Conservation (phyloP, 495 filamentous ascomycete species). For the Lasiosphaeris hirsuta region DNA sequence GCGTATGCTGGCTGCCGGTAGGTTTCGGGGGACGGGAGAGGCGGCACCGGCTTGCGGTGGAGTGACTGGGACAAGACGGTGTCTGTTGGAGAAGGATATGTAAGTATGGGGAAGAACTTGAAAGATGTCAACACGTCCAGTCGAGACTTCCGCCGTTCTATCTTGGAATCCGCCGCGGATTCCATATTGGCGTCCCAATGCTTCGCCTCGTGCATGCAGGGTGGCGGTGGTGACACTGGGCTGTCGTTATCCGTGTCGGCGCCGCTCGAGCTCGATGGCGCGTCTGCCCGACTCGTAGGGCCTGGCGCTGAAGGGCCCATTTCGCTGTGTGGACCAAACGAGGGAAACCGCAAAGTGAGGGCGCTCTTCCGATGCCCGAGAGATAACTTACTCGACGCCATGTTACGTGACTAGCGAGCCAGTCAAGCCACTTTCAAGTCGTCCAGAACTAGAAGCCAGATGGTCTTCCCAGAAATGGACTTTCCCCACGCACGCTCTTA, state of each 20-base stretch:
- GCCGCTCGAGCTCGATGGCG: neutral
- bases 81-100: constrained; percentile 11
- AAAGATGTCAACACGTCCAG: constrained; percentile 16
- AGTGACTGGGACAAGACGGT: neutral
- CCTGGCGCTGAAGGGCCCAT: too few species aligned
- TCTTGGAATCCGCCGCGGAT: neutral
- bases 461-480: neutral
- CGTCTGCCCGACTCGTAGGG: neutral
- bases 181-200: neutral
- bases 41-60: constrained; percentile 17
- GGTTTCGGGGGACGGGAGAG: neutral
- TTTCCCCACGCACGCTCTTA: neutral
- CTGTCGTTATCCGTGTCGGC: constrained; percentile 3
- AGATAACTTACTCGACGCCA: constrained; percentile 28
- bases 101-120: constrained; percentile 19
- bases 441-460: neutral
- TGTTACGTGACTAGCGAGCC: constrained; percentile 2
- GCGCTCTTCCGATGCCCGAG: constrained; percentile 11
- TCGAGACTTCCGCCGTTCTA: constrained; percentile 13
- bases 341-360: constrained; percentile 9
- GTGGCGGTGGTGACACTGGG: neutral
- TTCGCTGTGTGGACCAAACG: neutral
- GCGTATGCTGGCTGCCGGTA: neutral
- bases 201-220: neutral
- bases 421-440: neutral